Evolutionary conservation across 495 filamentous ascomycete species (phyloP).

Genomic region (Rostrohypoxylon terebratum): DNA sequence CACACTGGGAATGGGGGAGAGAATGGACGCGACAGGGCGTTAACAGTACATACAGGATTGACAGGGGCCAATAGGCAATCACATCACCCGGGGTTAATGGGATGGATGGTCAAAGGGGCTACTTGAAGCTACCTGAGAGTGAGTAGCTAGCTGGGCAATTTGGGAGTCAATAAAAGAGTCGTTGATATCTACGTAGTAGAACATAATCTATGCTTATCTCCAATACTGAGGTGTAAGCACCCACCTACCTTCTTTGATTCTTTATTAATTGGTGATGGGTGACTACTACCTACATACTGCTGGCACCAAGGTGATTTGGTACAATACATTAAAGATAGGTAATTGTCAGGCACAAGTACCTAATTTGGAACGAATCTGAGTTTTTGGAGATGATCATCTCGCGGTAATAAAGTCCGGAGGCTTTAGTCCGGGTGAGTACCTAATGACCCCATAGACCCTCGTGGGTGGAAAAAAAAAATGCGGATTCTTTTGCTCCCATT

Average conservation of each 20-base stretch:
- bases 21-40: constrained; percentile 7
- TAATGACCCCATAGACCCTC: background rate
- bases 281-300: background rate
- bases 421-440: constrained; percentile 18
- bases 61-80: constrained; percentile 24
- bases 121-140: constrained; percentile 18
- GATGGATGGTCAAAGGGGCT: constrained; percentile 9
- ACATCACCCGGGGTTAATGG: constrained; percentile 20
- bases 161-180: constrained; percentile 30
- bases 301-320: no score
- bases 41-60: constrained; percentile 42
- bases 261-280: background rate
- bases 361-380: constrained; percentile 4
- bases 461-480: background rate
- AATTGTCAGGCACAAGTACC: constrained; percentile 40
- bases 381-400: constrained; percentile 6
- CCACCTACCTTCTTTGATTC: constrained; percentile 14
- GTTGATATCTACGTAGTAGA: constrained; percentile 8
- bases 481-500: background rate
- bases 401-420: constrained; percentile 21
- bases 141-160: constrained; percentile 31
- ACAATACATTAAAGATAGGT: background rate
- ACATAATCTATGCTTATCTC: background rate
- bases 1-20: constrained; percentile 5
- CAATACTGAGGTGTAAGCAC: constrained; percentile 19